These are phyloP conservation scores for Lactifluus echinatus DNA, from an alignment of 768 basidiomycete species.

Conservation along the genomic window DNA sequence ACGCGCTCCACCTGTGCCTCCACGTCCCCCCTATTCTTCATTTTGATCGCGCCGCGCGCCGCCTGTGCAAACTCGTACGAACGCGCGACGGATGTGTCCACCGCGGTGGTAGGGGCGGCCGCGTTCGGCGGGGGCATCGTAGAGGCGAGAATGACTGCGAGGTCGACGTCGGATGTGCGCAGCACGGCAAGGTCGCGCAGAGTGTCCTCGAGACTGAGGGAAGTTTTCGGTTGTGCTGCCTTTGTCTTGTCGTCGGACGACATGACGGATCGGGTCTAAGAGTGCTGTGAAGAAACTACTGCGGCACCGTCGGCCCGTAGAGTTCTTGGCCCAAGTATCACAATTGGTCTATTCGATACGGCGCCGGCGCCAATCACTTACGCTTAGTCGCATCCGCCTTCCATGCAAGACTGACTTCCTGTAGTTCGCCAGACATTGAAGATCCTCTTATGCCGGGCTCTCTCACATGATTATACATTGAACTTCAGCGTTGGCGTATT, in stretches of 20 bases:
- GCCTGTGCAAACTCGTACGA: constrained; percentile 55
- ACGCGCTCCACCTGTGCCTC: constrained; percentile 45
- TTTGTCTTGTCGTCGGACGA: neutral
- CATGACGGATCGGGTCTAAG: neutral
- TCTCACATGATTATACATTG: no score
- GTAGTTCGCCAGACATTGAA: no score
- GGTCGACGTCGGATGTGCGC: constrained; percentile 45
- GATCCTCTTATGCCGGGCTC: no score
- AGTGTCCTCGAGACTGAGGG: constrained; percentile 49
- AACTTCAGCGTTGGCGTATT: no score
- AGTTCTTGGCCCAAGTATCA: no score
- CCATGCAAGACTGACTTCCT: no score
- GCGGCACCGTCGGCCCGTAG: neutral
- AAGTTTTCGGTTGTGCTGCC: constrained; percentile 34
- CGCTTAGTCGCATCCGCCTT: no score
- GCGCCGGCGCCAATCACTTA: no score
- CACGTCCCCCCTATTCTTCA: constrained; percentile 44
- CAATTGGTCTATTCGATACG: no score
- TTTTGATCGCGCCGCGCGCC: constrained; percentile 47
- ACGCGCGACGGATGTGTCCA: constrained; percentile 36
- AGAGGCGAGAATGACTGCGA: constrained; percentile 28
- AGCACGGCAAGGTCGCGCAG: constrained; percentile 68
- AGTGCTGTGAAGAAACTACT: no score
- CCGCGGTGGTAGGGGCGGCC: neutral
- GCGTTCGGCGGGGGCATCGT: neutral